These are phyloP conservation scores for Microcyclosporella mali DNA, from an alignment of 2,329 filamentous ascomycete genomes.

Conservation along the genomic window DNA sequence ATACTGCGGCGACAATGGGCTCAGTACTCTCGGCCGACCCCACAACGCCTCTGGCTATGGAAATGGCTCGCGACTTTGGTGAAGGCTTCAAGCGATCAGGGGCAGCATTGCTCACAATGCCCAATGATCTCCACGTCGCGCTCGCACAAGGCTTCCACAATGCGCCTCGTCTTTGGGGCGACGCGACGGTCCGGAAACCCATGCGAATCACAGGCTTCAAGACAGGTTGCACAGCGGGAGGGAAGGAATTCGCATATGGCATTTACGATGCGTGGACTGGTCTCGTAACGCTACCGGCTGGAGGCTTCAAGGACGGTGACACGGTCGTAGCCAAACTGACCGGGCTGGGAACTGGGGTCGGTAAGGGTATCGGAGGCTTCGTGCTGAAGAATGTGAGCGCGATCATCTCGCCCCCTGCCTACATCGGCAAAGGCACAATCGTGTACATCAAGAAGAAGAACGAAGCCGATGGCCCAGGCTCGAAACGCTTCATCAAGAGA, in stretches of 20 bases:
- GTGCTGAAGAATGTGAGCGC: slow-evolving; percentile 75
- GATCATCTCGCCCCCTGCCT: slow-evolving; percentile 61
- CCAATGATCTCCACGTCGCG: slow-evolving; percentile 77
- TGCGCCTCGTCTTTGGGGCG: slow-evolving; percentile 75
- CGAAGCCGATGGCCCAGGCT: slow-evolving; percentile 21
- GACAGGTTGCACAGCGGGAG: slow-evolving; percentile 68
- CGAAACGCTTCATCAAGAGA: slow-evolving; percentile 25
- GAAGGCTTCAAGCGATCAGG: slow-evolving; percentile 67
- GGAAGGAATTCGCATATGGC: slow-evolving; percentile 55
- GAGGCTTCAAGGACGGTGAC: slow-evolving; percentile 55
- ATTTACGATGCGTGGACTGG: slow-evolving; percentile 78
- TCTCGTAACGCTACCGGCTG: slow-evolving; percentile 68
- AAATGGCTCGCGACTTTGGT: slow-evolving; percentile 54
- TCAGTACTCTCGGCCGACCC: slow-evolving; percentile 27
- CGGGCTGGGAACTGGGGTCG: slow-evolving; percentile 53
- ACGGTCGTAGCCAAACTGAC: slow-evolving; percentile 24
- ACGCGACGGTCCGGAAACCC: slow-evolving; percentile 67
- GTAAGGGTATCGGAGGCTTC: slow-evolving; percentile 75
- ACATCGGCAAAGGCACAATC: slow-evolving; percentile 75
- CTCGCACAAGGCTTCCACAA: slow-evolving; percentile 84
- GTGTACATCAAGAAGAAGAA: slow-evolving; percentile 61
- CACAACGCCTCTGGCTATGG: slow-evolving; percentile 22
- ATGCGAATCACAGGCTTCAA: slow-evolving; percentile 72
- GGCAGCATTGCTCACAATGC: slow-evolving; percentile 67
- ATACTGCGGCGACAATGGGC: slow-evolving; percentile 22